Evolutionary conservation across 192 early-diverging fungal genomes (phyloP).

Genomic region (Funneliformis mosseae): DNA sequence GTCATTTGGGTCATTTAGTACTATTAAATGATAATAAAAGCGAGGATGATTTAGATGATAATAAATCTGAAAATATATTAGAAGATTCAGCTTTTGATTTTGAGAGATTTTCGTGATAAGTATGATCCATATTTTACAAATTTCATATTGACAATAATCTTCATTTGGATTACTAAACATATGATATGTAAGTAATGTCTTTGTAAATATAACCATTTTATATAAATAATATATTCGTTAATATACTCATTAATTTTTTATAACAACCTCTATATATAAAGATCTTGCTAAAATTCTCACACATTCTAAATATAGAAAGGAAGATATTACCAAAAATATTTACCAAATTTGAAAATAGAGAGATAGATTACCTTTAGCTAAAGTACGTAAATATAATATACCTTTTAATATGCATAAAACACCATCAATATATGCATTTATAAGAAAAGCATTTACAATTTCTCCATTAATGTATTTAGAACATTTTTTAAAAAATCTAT

Average conservation of each 20-base stretch:
- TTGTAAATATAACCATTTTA: not conserved
- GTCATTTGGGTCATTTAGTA: no score
- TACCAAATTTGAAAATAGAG: not conserved
- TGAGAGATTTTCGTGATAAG: not conserved
- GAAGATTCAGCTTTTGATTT: not conserved
- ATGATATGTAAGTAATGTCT: not conserved
- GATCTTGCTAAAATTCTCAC: not conserved
- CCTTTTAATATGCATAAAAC: not conserved
- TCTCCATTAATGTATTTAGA: not conserved
- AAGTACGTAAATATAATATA: not conserved
- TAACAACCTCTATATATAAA: constrained; percentile 1
- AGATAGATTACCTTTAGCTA: not conserved
- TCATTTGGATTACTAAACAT: not conserved
- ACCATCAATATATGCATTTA: not conserved
- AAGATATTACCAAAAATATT: not conserved
- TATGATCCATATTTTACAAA: not conserved
- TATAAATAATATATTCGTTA: not conserved
- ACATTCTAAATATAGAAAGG: not conserved
- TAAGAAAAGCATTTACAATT: not conserved
- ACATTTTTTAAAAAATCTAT: not conserved
- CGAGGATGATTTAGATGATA: no score
- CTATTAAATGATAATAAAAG: no score
- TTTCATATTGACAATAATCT: not conserved
- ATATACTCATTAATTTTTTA: not conserved
- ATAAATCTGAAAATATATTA: no score